These are phyloP conservation scores for Marchantia polymorpha DNA, from an alignment of 225 moss, liverwort and hornwort species.

Conservation along the genomic window DNA sequence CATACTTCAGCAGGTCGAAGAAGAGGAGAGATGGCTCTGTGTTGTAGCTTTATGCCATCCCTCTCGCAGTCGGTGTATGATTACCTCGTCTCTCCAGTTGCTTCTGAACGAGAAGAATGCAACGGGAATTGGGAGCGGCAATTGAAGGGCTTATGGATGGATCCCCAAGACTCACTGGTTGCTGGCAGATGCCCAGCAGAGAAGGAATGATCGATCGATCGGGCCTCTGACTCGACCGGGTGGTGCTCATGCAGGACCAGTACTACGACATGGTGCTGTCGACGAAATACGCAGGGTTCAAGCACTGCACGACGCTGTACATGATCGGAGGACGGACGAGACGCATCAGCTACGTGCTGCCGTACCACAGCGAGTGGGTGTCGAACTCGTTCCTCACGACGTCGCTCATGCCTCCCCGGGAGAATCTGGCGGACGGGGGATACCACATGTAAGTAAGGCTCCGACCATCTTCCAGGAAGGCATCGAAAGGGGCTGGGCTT, in stretches of 20 bases:
- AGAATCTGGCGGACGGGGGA: constrained; percentile 82
- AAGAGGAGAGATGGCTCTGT: too few species aligned
- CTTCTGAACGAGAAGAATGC: too few species aligned
- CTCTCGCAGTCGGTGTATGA: too few species aligned
- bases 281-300: constrained; percentile 73
- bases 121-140: too few species aligned
- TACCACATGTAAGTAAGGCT: constrained; percentile 68
- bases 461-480: background rate
- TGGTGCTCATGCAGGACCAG: constrained; percentile 30
- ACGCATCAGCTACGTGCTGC: constrained; percentile 69
- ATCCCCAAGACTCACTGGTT: too few species aligned
- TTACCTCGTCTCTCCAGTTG: too few species aligned
- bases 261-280: constrained; percentile 88
- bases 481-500: background rate
- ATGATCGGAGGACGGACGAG: constrained; percentile 56
- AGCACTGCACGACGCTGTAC: constrained; percentile 64
- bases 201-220: too few species aligned
- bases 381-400: constrained; percentile 55
- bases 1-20: too few species aligned
- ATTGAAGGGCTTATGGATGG: too few species aligned
- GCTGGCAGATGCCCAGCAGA: too few species aligned
- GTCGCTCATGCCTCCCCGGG: constrained; percentile 54
- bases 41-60: too few species aligned
- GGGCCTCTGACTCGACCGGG: background rate
- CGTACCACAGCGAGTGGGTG: constrained; percentile 65